These are phyloP conservation scores for Termitomyces sp. DNA, from an alignment of 768 basidiomycete genomes.

Conservation along the genomic window DNA sequence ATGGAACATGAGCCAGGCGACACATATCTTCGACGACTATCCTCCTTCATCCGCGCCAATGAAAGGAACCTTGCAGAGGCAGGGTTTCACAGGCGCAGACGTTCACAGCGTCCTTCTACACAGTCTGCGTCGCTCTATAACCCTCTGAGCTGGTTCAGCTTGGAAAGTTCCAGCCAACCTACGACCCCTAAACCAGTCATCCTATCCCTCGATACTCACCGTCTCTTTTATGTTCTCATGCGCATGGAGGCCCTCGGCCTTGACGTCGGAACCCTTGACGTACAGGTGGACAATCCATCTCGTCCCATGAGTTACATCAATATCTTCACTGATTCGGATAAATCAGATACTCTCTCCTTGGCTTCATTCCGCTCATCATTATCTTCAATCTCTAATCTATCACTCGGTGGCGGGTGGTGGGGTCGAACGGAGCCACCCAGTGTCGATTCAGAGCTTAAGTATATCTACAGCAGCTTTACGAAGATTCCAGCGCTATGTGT, in stretches of 20 bases:
- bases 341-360: conserved; percentile 69
- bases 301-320: conserved; percentile 74
- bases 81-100: conserved; percentile 45
- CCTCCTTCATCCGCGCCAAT: conserved; percentile 67
- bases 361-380: conserved; percentile 72
- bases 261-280: conserved; percentile 75
- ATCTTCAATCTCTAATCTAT: conserved; percentile 70
- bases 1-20: conserved; percentile 60
- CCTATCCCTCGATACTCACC: conserved; percentile 71
- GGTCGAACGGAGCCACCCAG: conserved; percentile 46
- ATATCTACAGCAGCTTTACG: conserved; percentile 86
- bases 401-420: conserved; percentile 76
- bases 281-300: conserved; percentile 64
- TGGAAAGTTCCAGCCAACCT: conserved; percentile 22
- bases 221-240: conserved; percentile 84
- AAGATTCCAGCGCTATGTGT: conserved; percentile 78
- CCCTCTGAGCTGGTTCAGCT: conserved; percentile 57
- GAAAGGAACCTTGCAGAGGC: conserved; percentile 69
- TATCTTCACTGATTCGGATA: conserved; percentile 48
- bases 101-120: conserved; percentile 26
- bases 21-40: conserved; percentile 65
- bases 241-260: conserved; percentile 79
- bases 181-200: conserved; percentile 51
- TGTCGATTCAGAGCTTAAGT: conserved; percentile 74
- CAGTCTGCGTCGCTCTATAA: conserved; percentile 43